Conservation (phyloP, 106 monocot species). For the Platanthera zijinensis region DNA sequence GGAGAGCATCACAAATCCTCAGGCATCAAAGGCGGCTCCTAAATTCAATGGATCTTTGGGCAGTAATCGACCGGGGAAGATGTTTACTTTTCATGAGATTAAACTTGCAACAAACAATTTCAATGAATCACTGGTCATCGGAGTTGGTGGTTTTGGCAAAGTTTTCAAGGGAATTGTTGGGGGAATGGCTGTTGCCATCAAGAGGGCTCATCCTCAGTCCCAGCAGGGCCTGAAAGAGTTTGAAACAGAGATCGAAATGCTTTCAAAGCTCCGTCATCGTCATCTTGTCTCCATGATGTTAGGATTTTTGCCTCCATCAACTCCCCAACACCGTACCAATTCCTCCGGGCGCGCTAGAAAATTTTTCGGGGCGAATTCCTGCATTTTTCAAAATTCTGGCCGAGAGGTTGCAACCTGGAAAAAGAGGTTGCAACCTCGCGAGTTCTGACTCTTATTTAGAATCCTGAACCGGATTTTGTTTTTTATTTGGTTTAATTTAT, state of each 20-base stretch:
- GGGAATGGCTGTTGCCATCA: conserved; percentile 43
- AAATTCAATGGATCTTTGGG: conserved; percentile 11
- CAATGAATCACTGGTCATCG: conserved; percentile 59
- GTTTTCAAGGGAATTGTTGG: conserved; percentile 65
- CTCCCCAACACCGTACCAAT: too few species aligned
- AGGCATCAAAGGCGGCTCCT: neutral
- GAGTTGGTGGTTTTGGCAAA: conserved; percentile 76
- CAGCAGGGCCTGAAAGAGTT: conserved; percentile 69
- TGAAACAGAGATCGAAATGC: conserved; percentile 73
- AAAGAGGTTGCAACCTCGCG: too few species aligned
- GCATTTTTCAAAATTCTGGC: too few species aligned
- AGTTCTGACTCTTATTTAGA: too few species aligned
- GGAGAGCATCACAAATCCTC: conserved; percentile 24
- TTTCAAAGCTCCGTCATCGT: conserved; percentile 61
- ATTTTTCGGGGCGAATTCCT: too few species aligned
- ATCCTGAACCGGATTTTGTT: too few species aligned
- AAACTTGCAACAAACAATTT: conserved; percentile 54
- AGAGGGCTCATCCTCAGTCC: conserved; percentile 50
- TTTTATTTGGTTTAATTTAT: too few species aligned
- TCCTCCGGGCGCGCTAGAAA: too few species aligned
- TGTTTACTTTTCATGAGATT: conserved; percentile 48
- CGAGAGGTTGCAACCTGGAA: too few species aligned
- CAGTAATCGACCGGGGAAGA: conserved; percentile 29
- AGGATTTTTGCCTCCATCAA: too few species aligned
- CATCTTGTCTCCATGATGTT: conserved; percentile 83